Base-by-base conservation (phyloP, 75 land plant species). In the Pinus albicaulis region DNA sequence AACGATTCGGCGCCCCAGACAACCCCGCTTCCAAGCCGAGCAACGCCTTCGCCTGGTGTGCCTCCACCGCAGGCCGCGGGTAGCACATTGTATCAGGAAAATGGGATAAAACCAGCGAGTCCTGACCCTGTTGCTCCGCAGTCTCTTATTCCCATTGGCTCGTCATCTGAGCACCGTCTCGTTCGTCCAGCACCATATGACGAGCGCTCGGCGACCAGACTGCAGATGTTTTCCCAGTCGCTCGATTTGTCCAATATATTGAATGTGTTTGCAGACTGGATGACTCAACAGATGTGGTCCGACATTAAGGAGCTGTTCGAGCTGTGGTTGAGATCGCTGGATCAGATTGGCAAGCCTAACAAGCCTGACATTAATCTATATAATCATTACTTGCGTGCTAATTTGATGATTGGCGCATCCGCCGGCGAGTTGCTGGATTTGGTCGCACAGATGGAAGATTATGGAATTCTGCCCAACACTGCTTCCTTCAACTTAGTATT, bases 401-500 rank as follows among this genome's bases (percentile, higher is more conserved):
- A 83, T 36, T 60, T 90, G 44, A 90, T 88, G 90, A 58, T 63
- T 14, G 86, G 83, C 0, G 80, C 85, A 4, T 17, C 79, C 12
- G 74, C 90, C 17, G 84, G 60, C 1, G 88, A 88, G 77, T 23
- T 90, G 71, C 70, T 90, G 14, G 90, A 88, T 70, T 59, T 90
- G 58, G 78, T 86, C n/a, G 82, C 80, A 12, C 79, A 71, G 69
- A 88, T 88, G 90, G 78, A 83, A 71, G 86, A 79, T 2, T 90
- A 79, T 34, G 79, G 48, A 2, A 58, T 88, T 14, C 0, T 19
- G 22, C 92, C 92, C 3, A 90, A 90, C 58, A 86, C 92, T 1
- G 92, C 92, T 1, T 90, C 92, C 12, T 90, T 62, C 59, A 90
- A 90, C 80, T 48, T 90, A 64, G 92, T 90, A 25, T 78, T 90